Evolutionary conservation across 78 protist species (phyloP), one percentile per base, ranked within the genome.

Genomic region (Bigelowiella natans): DNA sequence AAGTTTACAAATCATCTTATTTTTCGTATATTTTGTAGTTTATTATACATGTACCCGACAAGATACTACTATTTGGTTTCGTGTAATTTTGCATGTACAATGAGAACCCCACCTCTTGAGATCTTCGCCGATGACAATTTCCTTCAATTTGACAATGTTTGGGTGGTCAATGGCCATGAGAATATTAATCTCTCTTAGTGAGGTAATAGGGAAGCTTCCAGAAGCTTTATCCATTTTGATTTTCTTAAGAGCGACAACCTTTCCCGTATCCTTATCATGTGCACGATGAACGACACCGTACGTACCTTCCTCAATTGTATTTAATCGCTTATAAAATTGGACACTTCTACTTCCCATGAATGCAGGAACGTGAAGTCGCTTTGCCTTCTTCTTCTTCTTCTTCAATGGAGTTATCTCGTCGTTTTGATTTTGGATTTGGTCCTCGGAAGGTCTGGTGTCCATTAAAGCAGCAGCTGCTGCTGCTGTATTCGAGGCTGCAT

Each of bases 211-310:
- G 36, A 87, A 87, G 29, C 40, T 2, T 3, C 64, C 89, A 18
- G 3, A 2, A 7, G 2, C 7, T 37, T 87, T 39, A 3, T 87
- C 89, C 64, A 39, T 87, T 40, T 87, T 87, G 40, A 93, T 86
- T 39, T 93, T 93, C 90, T 93, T 93, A 38, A 93, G 39, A 0
- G 94, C 94, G 1, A 93, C 92, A 40, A 89, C 90, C 34, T 89
- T 30, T 1, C 94, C 91, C 30, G 91, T 88, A 28, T 31, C 30
- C 1, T 18, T 51, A 39, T 89, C 88, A 11, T 82, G 37, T 29
- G 91, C 91, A 0, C 37, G 89, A 38, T 37, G 2, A 31, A 92
- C 94, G 31, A 92, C 88, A 26, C 94, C 94, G 63, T 92, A 92
- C 0, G 91, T 85, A 2, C 91, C 91, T 3, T 85, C 88, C 40